A percentile compares a stretch with the other conserved stretches of the same genome.
phyloP scores from a whole-genome alignment of 495 filamentous ascomycete genomes.

The Immersiella caudata region DNA sequence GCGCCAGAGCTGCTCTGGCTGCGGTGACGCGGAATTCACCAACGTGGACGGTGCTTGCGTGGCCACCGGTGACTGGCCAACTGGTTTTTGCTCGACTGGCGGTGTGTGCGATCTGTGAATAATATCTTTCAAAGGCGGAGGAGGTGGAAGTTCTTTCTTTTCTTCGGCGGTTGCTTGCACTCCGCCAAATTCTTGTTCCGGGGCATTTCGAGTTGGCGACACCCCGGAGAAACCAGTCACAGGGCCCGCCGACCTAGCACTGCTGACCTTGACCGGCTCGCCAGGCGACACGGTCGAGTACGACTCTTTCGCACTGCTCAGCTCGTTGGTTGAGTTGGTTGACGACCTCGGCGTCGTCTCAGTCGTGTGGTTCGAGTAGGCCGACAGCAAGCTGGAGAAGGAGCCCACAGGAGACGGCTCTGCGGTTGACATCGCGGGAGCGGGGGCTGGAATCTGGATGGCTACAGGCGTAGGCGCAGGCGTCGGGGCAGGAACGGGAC shows the following conservation, averaged over 20 bases:
- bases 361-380: conserved; percentile 46
- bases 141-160: conserved; percentile 38
- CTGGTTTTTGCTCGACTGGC: background rate
- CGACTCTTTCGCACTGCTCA: conserved; percentile 39
- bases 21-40: conserved; percentile 35
- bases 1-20: conserved; percentile 46
- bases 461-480: conserved; percentile 15
- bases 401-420: conserved; percentile 39
- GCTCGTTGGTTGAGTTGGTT: conserved; percentile 36
- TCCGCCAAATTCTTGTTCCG: conserved; percentile 21
- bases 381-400: conserved; percentile 50
- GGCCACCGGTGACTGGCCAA: conserved; percentile 23
- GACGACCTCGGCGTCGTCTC: conserved; percentile 42
- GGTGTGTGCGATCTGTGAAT: conserved; percentile 25
- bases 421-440: conserved; percentile 20
- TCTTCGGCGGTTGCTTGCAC: conserved; percentile 14
- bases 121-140: conserved; percentile 44
- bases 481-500: conserved; percentile 32
- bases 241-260: conserved; percentile 8
- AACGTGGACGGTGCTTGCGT: conserved; percentile 22
- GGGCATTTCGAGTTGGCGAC: conserved; percentile 31
- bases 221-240: conserved; percentile 18
- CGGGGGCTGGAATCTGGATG: conserved; percentile 16
- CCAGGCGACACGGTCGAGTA: conserved; percentile 38
- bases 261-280: conserved; percentile 16